A percentile compares a stretch with the other conserved stretches of the same genome.
These are phyloP conservation scores for Beverwykella pulmonaria DNA, from an alignment of 495 filamentous ascomycete genomes.

Conservation along the genomic window DNA sequence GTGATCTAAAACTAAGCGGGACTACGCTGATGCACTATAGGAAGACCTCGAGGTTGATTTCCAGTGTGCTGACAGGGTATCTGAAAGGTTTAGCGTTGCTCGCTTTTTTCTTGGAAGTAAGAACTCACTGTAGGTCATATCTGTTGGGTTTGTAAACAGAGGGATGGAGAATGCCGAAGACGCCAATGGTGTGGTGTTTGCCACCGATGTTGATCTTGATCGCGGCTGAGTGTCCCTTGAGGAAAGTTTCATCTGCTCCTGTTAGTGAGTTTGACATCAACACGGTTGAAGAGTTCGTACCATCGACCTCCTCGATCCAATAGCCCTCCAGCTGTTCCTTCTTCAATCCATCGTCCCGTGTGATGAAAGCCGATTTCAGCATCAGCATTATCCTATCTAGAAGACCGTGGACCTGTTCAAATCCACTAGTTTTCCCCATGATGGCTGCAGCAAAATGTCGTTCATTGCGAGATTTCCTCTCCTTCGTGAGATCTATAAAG, in stretches of 20 bases:
- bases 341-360: conserved; percentile 68
- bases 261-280: not conserved
- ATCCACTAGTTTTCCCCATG: conserved; percentile 93
- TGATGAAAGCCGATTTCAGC: conserved; percentile 81
- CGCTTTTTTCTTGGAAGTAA: not conserved
- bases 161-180: conserved; percentile 92
- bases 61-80: conserved; percentile 92
- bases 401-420: conserved; percentile 94
- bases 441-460: conserved; percentile 92
- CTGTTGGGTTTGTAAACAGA: conserved; percentile 74
- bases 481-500: conserved; percentile 76
- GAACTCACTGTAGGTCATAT: conserved; percentile 78
- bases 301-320: conserved; percentile 90
- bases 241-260: conserved; percentile 76
- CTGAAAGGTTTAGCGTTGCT: conserved; percentile 44
- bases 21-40: conserved; percentile 53
- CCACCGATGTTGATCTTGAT: conserved; percentile 73
- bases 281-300: conserved; percentile 47
- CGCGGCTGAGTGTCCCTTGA: conserved; percentile 82
- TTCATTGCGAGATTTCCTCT: conserved; percentile 89
- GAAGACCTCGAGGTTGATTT: conserved; percentile 95
- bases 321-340: conserved; percentile 63
- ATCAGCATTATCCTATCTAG: conserved; percentile 90
- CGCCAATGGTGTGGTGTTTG: conserved; percentile 72
- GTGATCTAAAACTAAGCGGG: conserved; percentile 31